Evolutionary conservation across 257 asterid genomes (phyloP), one percentile per base, ranked within the genome.

Genomic region (Primulina tabacum): DNA sequence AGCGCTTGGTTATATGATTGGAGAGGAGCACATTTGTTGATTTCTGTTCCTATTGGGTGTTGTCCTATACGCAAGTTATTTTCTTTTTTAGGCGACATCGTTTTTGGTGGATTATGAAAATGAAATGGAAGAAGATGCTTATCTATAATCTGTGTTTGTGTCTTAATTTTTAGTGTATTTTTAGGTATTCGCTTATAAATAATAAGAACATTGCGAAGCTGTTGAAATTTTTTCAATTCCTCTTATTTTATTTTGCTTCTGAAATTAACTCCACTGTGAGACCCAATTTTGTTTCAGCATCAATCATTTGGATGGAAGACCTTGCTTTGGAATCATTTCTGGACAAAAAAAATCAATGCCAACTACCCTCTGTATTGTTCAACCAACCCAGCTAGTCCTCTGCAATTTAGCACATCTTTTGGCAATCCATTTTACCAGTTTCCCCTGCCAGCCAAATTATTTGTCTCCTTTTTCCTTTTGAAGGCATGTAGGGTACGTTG

Each of bases 21-120:
- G 52, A 62, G 52, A 35, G 74, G 55, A 68, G 32, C 60, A 71
- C 80, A 81, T 81, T 74, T 72, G 58, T 77, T 71, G 52, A 30
- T 64, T 71, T 62, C 63, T 43, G n/a, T 20, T 10, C 10, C 7
- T 14, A n/a, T 30, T 26, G 59, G 52, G 18, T 34, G 4, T 34
- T 47, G 26, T 59, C 53, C 77, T 28, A 12, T 57, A 1, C 53
- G 0, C 53, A 29, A 7, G 28, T 43, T 43, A 12, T 35, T 65
- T 17, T 47, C 21, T 9, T 29, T 9, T 29, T 38, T 29, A 64
- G 66, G 53, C 32, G 32, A 30, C 62, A 21, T 35, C 21, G 33
- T 57, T 58, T 58, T 57, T 10, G 65, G 24, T 34, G 53, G 53
- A 5, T 40, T 2, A 12, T 37, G 34, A 21, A 64, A 65, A 65